Evolutionary conservation across 805 yeast genomes (phyloP).

Genomic region (Zygoascus bituminiphila): DNA sequence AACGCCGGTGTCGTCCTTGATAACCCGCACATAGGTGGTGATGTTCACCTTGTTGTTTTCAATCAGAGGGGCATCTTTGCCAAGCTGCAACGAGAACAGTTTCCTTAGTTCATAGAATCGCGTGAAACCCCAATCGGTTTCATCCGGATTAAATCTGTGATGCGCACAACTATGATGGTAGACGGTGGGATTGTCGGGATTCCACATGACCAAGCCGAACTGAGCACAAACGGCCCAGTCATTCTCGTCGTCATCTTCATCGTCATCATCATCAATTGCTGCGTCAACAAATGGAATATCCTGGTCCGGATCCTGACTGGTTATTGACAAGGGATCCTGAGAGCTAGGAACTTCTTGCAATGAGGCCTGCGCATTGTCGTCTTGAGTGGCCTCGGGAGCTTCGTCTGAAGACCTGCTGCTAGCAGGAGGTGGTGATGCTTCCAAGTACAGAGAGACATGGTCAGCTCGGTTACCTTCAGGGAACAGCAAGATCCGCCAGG

Average conservation of each 20-base stretch:
- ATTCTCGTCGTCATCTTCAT: slow-evolving; percentile 13
- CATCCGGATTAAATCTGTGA: slow-evolving; percentile 68
- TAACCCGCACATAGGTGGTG: slow-evolving; percentile 65
- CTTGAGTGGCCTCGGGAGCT: not conserved
- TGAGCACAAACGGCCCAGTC: slow-evolving; percentile 90
- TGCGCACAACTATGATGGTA: slow-evolving; percentile 55
- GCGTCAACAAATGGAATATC: slow-evolving; percentile 11
- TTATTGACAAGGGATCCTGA: too few relatives aligned
- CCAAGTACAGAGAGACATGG: slow-evolving; percentile 67
- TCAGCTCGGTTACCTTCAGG: slow-evolving; percentile 64
- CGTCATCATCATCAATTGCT: slow-evolving; percentile 30
- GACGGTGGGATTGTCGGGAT: slow-evolving; percentile 60
- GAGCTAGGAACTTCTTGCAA: not conserved
- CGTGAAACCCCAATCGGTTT: slow-evolving; percentile 95
- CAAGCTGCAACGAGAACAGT: slow-evolving; percentile 31
- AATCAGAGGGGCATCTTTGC: slow-evolving; percentile 35
- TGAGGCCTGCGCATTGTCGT: not conserved
- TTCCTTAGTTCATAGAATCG: slow-evolving; percentile 54
- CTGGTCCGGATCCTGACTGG: not conserved
- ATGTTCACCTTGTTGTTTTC: slow-evolving; percentile 55
- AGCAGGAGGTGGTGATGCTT: slow-evolving; percentile 43
- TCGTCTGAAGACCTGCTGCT: slow-evolving; percentile 16
- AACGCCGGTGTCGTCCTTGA: slow-evolving; percentile 89
- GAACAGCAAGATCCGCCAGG: slow-evolving; percentile 54
- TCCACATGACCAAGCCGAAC: slow-evolving; percentile 77